Evolutionary conservation across 495 filamentous ascomycete genomes (phyloP), one percentile per base, ranked within the genome.

Genomic region (Penicillium waksmanii): DNA sequence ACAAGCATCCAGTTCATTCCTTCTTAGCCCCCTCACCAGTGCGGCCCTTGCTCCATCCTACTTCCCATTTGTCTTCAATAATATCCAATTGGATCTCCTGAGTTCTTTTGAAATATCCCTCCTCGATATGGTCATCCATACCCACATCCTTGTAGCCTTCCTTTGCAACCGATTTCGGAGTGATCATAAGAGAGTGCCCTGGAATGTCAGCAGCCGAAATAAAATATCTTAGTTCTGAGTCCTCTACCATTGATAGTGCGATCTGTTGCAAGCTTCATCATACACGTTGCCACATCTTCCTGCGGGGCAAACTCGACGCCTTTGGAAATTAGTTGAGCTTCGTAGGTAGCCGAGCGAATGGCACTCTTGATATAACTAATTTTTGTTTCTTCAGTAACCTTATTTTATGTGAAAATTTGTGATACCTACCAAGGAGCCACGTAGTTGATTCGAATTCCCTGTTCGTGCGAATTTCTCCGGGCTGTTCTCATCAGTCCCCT

Each of bases 381-480:
- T 44, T 31, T 6, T 6, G 27, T 8, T 31, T 31, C 27, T 31
- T 31, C 9, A 44, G 15, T 38, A 12, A 2, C 11, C 23, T 43
- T 43, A 15, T 21, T 6, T 18, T 19, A 18, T 0, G 3, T 17
- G 19, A 10, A 44, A 43, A 3, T 2, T 1, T 15, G 2, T 11
- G 5, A 15, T 3, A 17, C 56, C 7, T 62, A 75, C 66, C 70
- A 75, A 54, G 70, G 72, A 5, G 70, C 70, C 0, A 75, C 68
- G 25, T 71, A 73, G 55, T 68, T 68, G 46, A 75, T 73, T 18
- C 72, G 62, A 43, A 75, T 73, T 8, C 70, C 70, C 51, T 75
- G 72, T 46, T 75, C 64, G 49, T 57, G 70, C 9, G 60, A 65
- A 44, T 50, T 63, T 13, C 63, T 60, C 1, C 66, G 56, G n/a